Conservation (phyloP, 495 filamentous ascomycete genomes). For the Talaromyces adpressus region DNA sequence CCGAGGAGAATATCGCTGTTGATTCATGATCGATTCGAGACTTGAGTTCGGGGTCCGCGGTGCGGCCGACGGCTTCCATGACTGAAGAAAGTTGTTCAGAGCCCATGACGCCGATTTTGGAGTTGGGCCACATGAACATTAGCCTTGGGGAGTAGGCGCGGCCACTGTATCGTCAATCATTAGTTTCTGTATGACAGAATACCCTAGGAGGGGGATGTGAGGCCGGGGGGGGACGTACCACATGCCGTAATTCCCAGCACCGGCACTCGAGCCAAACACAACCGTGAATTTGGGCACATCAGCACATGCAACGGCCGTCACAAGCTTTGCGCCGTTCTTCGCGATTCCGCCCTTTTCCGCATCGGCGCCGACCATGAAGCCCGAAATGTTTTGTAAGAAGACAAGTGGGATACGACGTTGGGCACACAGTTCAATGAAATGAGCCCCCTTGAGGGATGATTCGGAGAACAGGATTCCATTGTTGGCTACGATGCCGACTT, state of each 20-base stretch:
- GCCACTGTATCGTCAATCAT: slow-evolving; percentile 53
- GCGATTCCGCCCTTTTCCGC: slow-evolving; percentile 93
- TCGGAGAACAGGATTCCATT: slow-evolving; percentile 96
- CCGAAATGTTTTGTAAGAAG: slow-evolving; percentile 94
- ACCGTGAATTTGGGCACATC: slow-evolving; percentile 97
- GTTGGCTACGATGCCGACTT: slow-evolving; percentile 91
- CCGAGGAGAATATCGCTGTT: slow-evolving; percentile 78
- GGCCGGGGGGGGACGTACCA: slow-evolving; percentile 45
- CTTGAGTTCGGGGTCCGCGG: slow-evolving; percentile 73
- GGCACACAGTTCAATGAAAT: slow-evolving; percentile 96
- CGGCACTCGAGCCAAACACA: slow-evolving; percentile 76
- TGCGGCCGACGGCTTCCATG: slow-evolving; percentile 90
- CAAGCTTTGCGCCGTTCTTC: slow-evolving; percentile 95
- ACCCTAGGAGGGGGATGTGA: background rate
- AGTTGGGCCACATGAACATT: slow-evolving; percentile 97
- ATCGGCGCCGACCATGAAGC: slow-evolving; percentile 95
- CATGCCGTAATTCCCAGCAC: slow-evolving; percentile 77
- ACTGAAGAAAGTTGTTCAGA: slow-evolving; percentile 85
- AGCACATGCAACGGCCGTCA: slow-evolving; percentile 91
- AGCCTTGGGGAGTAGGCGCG: slow-evolving; percentile 86
- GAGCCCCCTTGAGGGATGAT: slow-evolving; percentile 85
- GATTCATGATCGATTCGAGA: slow-evolving; percentile 85
- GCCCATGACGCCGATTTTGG: slow-evolving; percentile 93
- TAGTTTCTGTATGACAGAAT: background rate
- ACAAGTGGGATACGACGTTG: slow-evolving; percentile 84